Evolutionary conservation across 768 basidiomycete genomes (phyloP), one percentile per base, ranked within the genome.

Genomic region (Gymnopilus dilepis): DNA sequence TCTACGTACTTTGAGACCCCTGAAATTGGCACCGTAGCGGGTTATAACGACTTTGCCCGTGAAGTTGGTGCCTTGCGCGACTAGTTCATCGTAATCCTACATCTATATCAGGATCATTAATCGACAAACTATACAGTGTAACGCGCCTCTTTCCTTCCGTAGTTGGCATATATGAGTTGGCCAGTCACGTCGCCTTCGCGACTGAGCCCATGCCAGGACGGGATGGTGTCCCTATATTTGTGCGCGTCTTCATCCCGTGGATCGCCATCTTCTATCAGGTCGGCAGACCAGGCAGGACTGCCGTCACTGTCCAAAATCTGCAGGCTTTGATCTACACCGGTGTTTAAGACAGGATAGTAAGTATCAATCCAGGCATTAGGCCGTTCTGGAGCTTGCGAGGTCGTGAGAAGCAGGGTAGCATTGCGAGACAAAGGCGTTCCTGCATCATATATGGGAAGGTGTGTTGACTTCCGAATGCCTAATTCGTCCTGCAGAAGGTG

Each of bases 271-370:
- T 89, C 91, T 26, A 84, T 80, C 1, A 97, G 77, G 65, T 90
- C 84, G 19, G 94, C 94, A 41, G 77, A 79, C 90, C 92, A 92
- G 5, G 81, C 71, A 13, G 79, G 70, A 19, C 74, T 69, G 2
- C 87, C 87, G 40, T 85, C 78, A 13, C 80, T 80, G 21, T 79
- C 84, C 43, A 92, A 74, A 21, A 95, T 86, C 50, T 89, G 82
- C 11, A 96, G 74, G 61, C 82, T 83, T 52, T 87, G 84, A 56
- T 89, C 84, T 6, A 89, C 78, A 1, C 92, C 87, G 0, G 86
- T 90, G 74, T 97, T 94, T 78, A 97, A 76, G 41, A 95, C 80
- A 1, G 96, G 95, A 74, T 91, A 97, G 74, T 99, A 97, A 37
- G 84, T 82, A 65, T 94, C 92, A 60, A 94, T 86, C 93, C 93